Base-by-base conservation (phyloP, 164 flowering plant genomes). In the Vitis rotundifolia region DNA sequence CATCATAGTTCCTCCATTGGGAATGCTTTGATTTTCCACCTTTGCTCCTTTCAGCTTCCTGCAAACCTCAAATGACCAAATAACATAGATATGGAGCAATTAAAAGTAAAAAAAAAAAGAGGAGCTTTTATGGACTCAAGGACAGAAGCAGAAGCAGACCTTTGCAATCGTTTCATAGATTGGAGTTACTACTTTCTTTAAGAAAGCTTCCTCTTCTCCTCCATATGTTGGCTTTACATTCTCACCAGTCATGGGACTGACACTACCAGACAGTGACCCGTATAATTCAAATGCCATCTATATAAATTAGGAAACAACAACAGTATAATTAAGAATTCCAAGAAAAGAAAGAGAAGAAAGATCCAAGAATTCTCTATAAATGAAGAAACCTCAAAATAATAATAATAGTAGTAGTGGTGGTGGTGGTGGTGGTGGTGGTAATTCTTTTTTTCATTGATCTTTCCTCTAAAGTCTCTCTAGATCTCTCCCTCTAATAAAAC, bases 1-100 rank as follows among this genome's bases (percentile, higher is more conserved):
- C 98, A 78, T 94, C 98, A 82, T 94, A 94, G 71, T 92, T 94
- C 80, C 98, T 87, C 98, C 98, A 94, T 26, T 89, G 91, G 18
- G 98, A 92, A 81, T 94, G 98, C 80, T 88, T 91, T 67, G 93
- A 81, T 77, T 80, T 89, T 71, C 85, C 97, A 66, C 63, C 82
- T 71, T 81, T 86, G 82, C 97, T 92, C 80, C 86, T 80, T 72
- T 85, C 82, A 71, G 93, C 92, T 86, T 94, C 98, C 98, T 94
- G 72, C 56, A 59, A 49, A 68, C 15, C 70, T 73, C 11, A 53
- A 69, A 11, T 14, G 59, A 2, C 47, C 26, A 50, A 76, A 52
- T 58, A 29, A 52, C 16, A 12, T 37, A 16, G 47, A 68, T 44
- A 55, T 16, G 9, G 11, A 53, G 59, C 50, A 53, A 52, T 13